Percentiles rank a stretch among this genome's conserved stretches.
Evolutionary conservation across 805 yeast species (phyloP).

Genomic region (Hermanozyma aechmeae): DNA sequence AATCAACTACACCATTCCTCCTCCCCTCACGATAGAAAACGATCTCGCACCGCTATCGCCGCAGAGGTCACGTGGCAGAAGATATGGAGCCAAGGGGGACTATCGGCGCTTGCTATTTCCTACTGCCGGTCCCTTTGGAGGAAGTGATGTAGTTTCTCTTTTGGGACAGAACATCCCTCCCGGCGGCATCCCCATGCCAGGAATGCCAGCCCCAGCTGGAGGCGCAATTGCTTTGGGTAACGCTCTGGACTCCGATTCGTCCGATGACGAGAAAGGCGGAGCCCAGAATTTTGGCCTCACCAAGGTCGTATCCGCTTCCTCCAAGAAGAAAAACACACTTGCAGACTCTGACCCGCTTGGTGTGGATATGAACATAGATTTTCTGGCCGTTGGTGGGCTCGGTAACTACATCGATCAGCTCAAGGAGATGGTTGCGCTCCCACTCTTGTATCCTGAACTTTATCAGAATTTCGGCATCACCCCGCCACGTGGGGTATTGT

Average conservation of each 20-base stretch:
- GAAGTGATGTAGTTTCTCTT: constrained; percentile 80
- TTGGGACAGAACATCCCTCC: constrained; percentile 63
- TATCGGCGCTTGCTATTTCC: constrained; percentile 69
- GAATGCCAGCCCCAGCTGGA: constrained; percentile 14
- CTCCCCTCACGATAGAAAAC: constrained; percentile 50
- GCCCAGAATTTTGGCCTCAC: constrained; percentile 29
- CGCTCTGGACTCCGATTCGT: constrained; percentile 47
- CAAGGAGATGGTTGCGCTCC: constrained; percentile 94
- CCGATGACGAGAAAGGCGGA: constrained; percentile 55
- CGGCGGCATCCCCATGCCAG: constrained; percentile 32
- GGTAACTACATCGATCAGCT: constrained; percentile 84
- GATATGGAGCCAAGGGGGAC: constrained; percentile 32
- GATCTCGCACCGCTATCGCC: constrained; percentile 15
- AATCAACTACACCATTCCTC: constrained; percentile 75
- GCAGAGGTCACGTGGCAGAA: constrained; percentile 20
- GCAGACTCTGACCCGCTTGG: constrained; percentile 95
- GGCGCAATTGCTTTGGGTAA: constrained; percentile 23
- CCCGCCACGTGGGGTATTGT: constrained; percentile 94
- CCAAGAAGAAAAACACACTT: constrained; percentile 39
- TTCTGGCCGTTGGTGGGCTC: constrained; percentile 82
- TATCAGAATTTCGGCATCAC: constrained; percentile 84
- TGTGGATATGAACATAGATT: constrained; percentile 76
- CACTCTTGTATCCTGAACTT: constrained; percentile 86
- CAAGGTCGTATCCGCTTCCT: constrained; percentile 12
- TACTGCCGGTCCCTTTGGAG: constrained; percentile 97